Conservation (phyloP, 495 filamentous ascomycete genomes). For the Neurospora terricola region DNA sequence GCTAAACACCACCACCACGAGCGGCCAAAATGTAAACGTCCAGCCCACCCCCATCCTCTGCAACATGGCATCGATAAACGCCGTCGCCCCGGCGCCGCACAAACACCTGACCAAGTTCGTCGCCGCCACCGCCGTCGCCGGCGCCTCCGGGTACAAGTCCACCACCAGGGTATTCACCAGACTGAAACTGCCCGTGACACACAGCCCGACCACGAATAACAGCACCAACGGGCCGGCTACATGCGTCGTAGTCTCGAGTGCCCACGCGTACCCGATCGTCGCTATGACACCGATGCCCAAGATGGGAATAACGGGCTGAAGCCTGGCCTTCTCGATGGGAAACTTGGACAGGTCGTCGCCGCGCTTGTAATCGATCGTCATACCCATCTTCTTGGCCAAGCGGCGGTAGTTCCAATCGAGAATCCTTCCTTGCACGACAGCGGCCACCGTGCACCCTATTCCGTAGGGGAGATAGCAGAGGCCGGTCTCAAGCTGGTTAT, state of each 20-base stretch:
- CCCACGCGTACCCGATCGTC: constrained; percentile 50
- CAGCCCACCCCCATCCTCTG: constrained; percentile 33
- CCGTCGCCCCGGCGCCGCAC: constrained; percentile 32
- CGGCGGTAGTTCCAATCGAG: constrained; percentile 48
- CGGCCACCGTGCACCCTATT: constrained; percentile 56
- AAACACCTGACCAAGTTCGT: constrained; percentile 39
- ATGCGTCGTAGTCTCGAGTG: constrained; percentile 34
- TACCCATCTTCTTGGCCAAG: constrained; percentile 35
- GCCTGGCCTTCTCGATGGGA: constrained; percentile 54
- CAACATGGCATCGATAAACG: constrained; percentile 35
- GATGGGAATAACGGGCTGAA: constrained; percentile 43
- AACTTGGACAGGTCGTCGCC: constrained; percentile 45
- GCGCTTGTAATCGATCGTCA: constrained; percentile 41
- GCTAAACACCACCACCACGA: constrained; percentile 25
- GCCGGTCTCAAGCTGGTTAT: constrained; percentile 58
- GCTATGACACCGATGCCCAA: constrained; percentile 30
- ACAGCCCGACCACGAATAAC: constrained; percentile 44
- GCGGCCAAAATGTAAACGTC: constrained; percentile 37
- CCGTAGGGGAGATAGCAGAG: constrained; percentile 54
- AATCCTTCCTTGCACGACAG: constrained; percentile 52
- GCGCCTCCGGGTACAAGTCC: constrained; percentile 34
- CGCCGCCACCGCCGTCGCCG: constrained; percentile 37
- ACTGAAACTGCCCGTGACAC: constrained; percentile 44
- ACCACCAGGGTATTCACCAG: constrained; percentile 38
- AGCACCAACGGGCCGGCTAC: constrained; percentile 44